Base-by-base conservation (phyloP, 108 stramenopile species). In the Skeletonema marinoi region DNA sequence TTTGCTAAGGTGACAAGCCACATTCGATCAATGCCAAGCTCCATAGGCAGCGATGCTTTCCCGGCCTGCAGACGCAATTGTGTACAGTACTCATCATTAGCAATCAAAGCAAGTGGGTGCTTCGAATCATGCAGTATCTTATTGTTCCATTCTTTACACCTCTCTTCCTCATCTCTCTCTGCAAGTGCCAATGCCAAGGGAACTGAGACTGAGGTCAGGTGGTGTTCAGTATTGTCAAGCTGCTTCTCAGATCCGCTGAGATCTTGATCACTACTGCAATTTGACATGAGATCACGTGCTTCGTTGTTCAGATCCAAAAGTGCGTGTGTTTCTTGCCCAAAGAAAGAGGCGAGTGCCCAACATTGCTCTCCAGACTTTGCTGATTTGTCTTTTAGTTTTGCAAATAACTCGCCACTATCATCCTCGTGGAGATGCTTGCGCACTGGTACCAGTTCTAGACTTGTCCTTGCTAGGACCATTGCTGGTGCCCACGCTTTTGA, bases 371-470 rank as follows among this genome's bases (percentile, higher is more conserved):
- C 19, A 32, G 39, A 9, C 29, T 31, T 67, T 39, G 12, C 8
- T n/a, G 25, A 21, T 50, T 17, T 48, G 21, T n/a, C 10, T 17
- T 32, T 78, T 35, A 62, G 48, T 11, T 60, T 77, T 14, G 66
- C 79, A 46, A 88, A 86, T 64, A 82, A 83, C 30, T 70, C 81
- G 19, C 85, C 78, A 25, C 78, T 77, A 4, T 78, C 65, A 58
- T 80, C 71, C 71, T 88, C 85, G 44, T 74, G n/a, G 46, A 86
- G 50, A 29, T 71, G 60, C 32, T 68, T 31, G 19, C 80, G 77
- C 6, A 87, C 86, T 6, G 86, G 70, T 0, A 90, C 78, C 35
- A 92, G 51, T 68, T 95, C 94, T 32, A 92, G 75, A 3, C 86
- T 77, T 30, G 75, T 89, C 10, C 94, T 68, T n/a, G 74, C 74